Base-by-base conservation (phyloP, 495 filamentous ascomycete genomes). In the Neurospora sp. region DNA sequence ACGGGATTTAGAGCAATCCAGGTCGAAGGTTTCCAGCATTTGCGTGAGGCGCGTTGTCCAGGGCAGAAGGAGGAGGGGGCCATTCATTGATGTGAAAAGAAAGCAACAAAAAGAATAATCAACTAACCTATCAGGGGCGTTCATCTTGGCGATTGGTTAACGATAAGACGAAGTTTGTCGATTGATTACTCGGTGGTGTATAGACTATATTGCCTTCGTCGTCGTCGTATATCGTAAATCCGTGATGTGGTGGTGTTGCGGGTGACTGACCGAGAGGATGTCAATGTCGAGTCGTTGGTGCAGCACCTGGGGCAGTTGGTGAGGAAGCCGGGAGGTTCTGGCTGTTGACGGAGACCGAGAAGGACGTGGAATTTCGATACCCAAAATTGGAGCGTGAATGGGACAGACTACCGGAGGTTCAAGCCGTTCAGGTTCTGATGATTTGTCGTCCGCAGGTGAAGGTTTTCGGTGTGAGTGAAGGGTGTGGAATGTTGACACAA, bases 101-200 rank as follows among this genome's bases (percentile, higher is more conserved):
- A 73, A 45, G 65, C 72, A 69, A 73, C 14, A 27, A 71, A 40
- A 61, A 75, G 40, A 59, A 12, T 22, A 44, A n/a, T 35, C 16
- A 16, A 82, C 86, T 75, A 72, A 88, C 90, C 90, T 84, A 76
- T 93, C 90, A 31, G 90, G 90, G 3, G 90, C 90, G 80, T 93
- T 93, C 90, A 92, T 92, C 27, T 79, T 87, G 79, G 45, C 22
- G 27, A 65, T 17, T 35, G 53, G 31, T 0, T 65, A 35, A 65
- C 5, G 53, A 65, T 65, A 17, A 1, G 27, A 65, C 48, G 27
- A 35, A 65, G 12, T 0, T 10, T 35, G 31, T 0, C 31, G 31
- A 35, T 7, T 65, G 27, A 3, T 35, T 22, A 12, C 3, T 65
- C 53, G 48, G 27, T 37, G 27, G 53, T 35, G 53, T 31, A 16